These are phyloP conservation scores for Articulospora tetracladia DNA, from an alignment of 495 filamentous ascomycete species.

Conservation along the genomic window DNA sequence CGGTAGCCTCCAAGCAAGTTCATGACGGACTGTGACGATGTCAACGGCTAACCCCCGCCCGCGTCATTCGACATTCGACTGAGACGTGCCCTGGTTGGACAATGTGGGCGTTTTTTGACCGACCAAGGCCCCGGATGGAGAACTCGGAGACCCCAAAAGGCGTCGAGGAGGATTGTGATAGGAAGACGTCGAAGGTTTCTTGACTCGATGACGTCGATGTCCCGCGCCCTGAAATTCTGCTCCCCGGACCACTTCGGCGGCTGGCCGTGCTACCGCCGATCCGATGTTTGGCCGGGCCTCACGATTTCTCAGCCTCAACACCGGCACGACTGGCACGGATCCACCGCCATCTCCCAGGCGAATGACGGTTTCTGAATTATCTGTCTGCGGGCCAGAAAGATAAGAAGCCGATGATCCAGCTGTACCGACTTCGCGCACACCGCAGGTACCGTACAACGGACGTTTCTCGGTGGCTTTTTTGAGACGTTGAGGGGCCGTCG, in stretches of 20 bases:
- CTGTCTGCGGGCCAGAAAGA: not conserved
- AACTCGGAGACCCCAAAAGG: not conserved
- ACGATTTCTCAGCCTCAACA: not conserved
- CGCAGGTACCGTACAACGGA: too few relatives aligned
- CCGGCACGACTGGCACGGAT: not conserved
- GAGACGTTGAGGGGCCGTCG: not conserved
- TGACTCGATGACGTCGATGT: slow-evolving; percentile 8
- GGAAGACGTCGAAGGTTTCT: not conserved
- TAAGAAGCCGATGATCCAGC: not conserved
- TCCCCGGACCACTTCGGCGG: not conserved
- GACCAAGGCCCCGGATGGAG: not conserved
- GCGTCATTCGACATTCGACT: not conserved
- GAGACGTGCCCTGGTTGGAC: not conserved
- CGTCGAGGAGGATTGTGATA: not conserved
- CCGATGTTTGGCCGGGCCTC: not conserved
- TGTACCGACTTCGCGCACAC: too few relatives aligned
- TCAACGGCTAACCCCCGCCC: not conserved
- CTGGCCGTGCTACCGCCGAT: not conserved
- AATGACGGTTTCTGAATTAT: slow-evolving; percentile 3
- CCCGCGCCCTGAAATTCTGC: not conserved
- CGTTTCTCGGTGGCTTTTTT: slow-evolving; percentile 13
- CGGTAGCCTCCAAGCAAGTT: not conserved
- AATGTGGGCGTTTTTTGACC: not conserved
- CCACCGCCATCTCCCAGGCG: not conserved
- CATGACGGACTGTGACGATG: not conserved